A percentile compares a stretch with the other conserved stretches of the same genome.
Evolutionary conservation across 371 early-diverging fungal species (phyloP).

Genomic region (Circinella minor): DNA sequence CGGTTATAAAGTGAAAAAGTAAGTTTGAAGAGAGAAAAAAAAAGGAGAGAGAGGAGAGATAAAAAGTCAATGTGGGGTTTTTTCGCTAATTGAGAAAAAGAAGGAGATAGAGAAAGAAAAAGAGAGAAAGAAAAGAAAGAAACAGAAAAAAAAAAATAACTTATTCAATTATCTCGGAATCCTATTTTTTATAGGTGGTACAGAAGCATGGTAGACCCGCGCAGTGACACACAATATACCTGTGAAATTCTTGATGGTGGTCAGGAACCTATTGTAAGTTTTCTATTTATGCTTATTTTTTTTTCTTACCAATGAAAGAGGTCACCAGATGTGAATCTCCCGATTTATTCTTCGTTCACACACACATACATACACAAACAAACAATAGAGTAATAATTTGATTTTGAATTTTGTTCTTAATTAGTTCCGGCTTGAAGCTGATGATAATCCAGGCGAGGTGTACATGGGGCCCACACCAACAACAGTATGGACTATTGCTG

Average conservation of each 20-base stretch:
- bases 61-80: neutral
- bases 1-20: slow-evolving; percentile 75
- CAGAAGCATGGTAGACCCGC: slow-evolving; percentile 80
- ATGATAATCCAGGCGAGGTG: slow-evolving; percentile 39
- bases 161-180: no score
- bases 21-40: slow-evolving; percentile 13
- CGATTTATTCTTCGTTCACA: no score
- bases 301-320: neutral
- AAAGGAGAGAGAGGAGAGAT: neutral
- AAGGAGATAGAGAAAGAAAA: neutral
- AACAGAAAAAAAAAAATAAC: neutral
- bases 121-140: neutral
- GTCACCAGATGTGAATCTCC: neutral
- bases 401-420: neutral
- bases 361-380: no score
- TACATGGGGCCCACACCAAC: slow-evolving; percentile 56
- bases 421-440: slow-evolving; percentile 43
- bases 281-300: neutral
- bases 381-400: no score
- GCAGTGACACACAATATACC: slow-evolving; percentile 71
- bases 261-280: slow-evolving; percentile 66
- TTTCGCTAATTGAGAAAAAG: neutral
- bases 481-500: slow-evolving; percentile 59
- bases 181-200: slow-evolving; percentile 53
- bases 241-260: slow-evolving; percentile 86